These are phyloP conservation scores for Fusarium veterinarium DNA, from an alignment of 2,329 filamentous ascomycete species.

Conservation along the genomic window DNA sequence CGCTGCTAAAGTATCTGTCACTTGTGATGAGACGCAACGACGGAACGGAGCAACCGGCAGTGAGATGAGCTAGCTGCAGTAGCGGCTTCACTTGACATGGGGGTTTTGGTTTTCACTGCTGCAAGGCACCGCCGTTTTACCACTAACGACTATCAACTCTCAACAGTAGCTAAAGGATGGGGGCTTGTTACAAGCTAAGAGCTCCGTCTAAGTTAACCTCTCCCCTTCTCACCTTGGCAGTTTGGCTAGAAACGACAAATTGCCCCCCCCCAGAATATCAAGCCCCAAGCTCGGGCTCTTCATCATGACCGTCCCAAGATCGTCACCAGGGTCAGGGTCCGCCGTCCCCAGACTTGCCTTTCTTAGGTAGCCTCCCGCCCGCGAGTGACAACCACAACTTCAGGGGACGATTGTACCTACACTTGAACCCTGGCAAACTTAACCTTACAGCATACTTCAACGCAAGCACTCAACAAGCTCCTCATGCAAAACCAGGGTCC, in stretches of 20 bases:
- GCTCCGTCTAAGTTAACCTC: background rate
- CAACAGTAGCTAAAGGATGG: background rate
- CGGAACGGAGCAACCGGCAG: conserved; percentile 32
- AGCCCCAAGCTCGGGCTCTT: conserved; percentile 18
- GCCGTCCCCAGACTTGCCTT: conserved; percentile 19
- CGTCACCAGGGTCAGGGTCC: conserved; percentile 26
- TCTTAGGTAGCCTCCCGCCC: background rate
- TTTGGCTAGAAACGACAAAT: background rate
- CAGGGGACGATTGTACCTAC: background rate
- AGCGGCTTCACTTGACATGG: conserved; percentile 18
- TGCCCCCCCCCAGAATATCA: background rate
- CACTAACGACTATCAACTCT: background rate
- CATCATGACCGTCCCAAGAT: conserved; percentile 6
- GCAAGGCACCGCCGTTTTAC: conserved; percentile 34
- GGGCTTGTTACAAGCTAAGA: background rate
- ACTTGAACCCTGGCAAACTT: conserved; percentile 20
- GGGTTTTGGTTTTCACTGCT: conserved; percentile 27
- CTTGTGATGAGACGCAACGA: background rate
- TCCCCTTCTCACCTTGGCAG: background rate
- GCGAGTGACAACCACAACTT: conserved; percentile 5
- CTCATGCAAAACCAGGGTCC: conserved; percentile 12
- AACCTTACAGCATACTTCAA: background rate
- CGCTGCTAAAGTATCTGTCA: background rate
- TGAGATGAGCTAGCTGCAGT: conserved; percentile 9
- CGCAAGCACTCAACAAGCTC: conserved; percentile 15